Percentiles rank a stretch among this genome's conserved stretches.
phyloP scores from a whole-genome alignment of 129 eudicot genomes.

The Calendula officinalis region DNA sequence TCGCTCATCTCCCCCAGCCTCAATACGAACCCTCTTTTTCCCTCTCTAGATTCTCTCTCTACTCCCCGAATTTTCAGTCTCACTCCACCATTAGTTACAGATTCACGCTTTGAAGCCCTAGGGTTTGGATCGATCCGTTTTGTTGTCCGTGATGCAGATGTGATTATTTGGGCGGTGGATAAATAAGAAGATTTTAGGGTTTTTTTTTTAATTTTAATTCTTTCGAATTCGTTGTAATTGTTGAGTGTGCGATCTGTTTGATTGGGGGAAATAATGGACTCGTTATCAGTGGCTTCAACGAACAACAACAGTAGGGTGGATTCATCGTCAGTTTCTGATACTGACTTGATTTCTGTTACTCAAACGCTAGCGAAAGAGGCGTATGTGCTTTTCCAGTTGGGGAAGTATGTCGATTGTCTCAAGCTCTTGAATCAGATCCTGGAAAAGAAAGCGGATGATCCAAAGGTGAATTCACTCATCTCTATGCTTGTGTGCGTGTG shows the following conservation, averaged over 20 bases:
- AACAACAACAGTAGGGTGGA: constrained; percentile 35
- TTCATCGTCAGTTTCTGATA: constrained; percentile 44
- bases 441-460: constrained; percentile 63
- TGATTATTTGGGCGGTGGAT: constrained; percentile 22
- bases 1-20: constrained; percentile 27
- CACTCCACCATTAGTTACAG: constrained; percentile 22
- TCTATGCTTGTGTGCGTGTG: neutral
- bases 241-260: constrained; percentile 36
- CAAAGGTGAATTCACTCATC: constrained; percentile 49
- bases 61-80: constrained; percentile 13
- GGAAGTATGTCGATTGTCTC: constrained; percentile 67
- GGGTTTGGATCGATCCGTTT: constrained; percentile 20
- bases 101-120: constrained; percentile 18
- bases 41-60: constrained; percentile 43
- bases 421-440: constrained; percentile 63
- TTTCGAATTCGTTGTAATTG: constrained; percentile 8
- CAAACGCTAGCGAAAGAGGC: constrained; percentile 79
- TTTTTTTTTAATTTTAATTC: constrained; percentile 13
- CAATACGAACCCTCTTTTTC: constrained; percentile 23
- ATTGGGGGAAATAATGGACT: constrained; percentile 48
- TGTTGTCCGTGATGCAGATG: constrained; percentile 21
- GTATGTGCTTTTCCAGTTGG: constrained; percentile 57
- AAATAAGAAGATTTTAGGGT: constrained; percentile 29
- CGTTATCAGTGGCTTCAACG: constrained; percentile 36
- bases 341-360: constrained; percentile 51